Evolutionary conservation across 495 filamentous ascomycete genomes (phyloP), one percentile per base, ranked within the genome.

Genomic region (Daldinia concentrica): DNA sequence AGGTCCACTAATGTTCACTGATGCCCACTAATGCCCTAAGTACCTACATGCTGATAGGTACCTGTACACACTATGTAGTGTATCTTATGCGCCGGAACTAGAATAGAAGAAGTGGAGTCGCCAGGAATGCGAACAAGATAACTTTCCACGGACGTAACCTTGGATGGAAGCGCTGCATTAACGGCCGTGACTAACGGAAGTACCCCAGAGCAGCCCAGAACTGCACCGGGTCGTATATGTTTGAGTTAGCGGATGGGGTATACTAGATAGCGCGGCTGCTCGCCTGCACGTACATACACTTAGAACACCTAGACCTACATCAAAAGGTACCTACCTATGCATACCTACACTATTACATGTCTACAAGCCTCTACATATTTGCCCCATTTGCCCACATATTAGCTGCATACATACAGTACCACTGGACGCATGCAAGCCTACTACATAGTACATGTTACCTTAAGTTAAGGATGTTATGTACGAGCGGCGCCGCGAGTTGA

Each of bases 11-110:
- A 2, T 27, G 32, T 36, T 6, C 32, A 41, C 39, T 45, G 12
- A 48, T 48, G 34, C 34, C 19, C 43, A 48, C 43, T 48, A 48
- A 48, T 48, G 43, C 43, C 43, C 43, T 9, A 22, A 24, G 9
- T 9, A 48, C 17, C 43, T 48, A 24, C 19, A 11, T 22, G 43
- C 43, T 48, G 9, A 48, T 48, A 48, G 43, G 34, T 36, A 36
- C 34, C 12, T 48, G 41, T 52, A n/a, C n/a, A n/a, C n/a, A n/a
- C n/a, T n/a, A n/a, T n/a, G n/a, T n/a, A n/a, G n/a, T n/a, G n/a
- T 64, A 60, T 19, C 17, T 5, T 71, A 68, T 72, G 60, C 70
- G 61, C 70, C 70, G 70, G 60, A 73, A 73, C 65, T 73, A 73
- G 70, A 73, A 73, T 60, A 60, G 57, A 67, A 67, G 64, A 68